Base-by-base conservation (phyloP, 495 filamentous ascomycete species). In the Talaromyces stipitatus region DNA sequence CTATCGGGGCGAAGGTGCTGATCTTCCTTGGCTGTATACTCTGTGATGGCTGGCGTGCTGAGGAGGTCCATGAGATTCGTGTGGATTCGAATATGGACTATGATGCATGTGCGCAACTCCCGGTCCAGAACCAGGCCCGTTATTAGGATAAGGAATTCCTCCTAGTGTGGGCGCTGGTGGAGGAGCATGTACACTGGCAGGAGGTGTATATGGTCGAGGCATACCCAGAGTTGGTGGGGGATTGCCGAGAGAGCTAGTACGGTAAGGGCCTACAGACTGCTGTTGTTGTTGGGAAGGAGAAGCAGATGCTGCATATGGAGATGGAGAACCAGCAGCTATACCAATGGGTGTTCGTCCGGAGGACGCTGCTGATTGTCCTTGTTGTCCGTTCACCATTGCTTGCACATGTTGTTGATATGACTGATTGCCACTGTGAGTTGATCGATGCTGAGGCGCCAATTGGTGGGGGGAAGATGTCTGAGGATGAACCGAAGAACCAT, bases 391-490 rank as follows among this genome's bases (percentile, higher is more conserved):
- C 23, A 75, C 71, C 65, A 77, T 66, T 0, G 68, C 67, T 26
- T 75, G 74, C 14, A 75, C 66, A 52, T 78, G 71, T 48, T 74
- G 74, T 51, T 73, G 73, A 43, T 75, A 75, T 41, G 63, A 62
- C 29, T 72, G 66, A 47, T 64, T 63, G 4, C 55, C 58, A 46
- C 59, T 50, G 8, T 61, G 58, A 51, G 55, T 45, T 2, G 58
- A 55, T 54, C 62, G 60, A 18, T 66, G 66, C 23, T 63, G 60
- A 29, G 56, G 50, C 7, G 66, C 60, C 11, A 68, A 33, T 26
- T 66, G 66, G 2, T 59, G 54, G 6, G 67, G 54, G 6, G 60
- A 59, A 0, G 67, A 64, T 3, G 70, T 65, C 33, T 55, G 54
- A 22, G 66, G 56, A 24, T 66, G 64, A 14, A 63, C 59, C 9